A percentile compares a stretch with the other conserved stretches of the same genome.
Evolutionary conservation across 176 grass and related monocot genomes (phyloP).

Genomic region (Chrysopogon serrulatus): DNA sequence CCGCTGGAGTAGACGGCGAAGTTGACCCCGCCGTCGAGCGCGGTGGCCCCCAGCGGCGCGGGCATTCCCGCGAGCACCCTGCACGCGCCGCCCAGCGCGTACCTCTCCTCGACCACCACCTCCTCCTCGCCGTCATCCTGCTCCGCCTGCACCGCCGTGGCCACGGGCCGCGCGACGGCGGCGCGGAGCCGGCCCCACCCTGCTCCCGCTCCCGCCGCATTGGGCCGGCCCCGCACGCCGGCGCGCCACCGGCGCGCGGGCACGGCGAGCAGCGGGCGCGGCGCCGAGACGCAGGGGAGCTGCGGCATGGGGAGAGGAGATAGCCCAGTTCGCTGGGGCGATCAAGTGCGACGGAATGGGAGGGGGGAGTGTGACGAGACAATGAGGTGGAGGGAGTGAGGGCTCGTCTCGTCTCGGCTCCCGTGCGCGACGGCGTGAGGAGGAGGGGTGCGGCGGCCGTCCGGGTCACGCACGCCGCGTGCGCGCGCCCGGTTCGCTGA

Average conservation of each 20-base stretch:
- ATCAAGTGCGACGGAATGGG: background rate
- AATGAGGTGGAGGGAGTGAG: no score
- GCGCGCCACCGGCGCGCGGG: background rate
- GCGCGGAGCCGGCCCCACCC: background rate
- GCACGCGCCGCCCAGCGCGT: slow-evolving; percentile 36
- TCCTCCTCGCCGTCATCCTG: background rate
- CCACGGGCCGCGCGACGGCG: background rate
- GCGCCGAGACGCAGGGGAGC: slow-evolving; percentile 28
- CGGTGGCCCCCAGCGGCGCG: slow-evolving; percentile 65
- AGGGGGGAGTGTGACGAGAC: background rate
- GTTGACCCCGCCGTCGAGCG: slow-evolving; percentile 68
- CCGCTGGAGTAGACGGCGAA: slow-evolving; percentile 72
- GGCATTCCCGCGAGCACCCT: slow-evolving; percentile 70
- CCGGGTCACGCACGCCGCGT: background rate
- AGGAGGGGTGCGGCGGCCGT: background rate
- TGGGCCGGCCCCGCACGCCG: background rate
- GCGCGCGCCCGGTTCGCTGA: background rate
- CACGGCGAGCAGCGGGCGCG: slow-evolving; percentile 29
- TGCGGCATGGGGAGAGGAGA: background rate
- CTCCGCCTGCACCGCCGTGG: background rate
- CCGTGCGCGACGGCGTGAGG: background rate
- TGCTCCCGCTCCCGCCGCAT: background rate
- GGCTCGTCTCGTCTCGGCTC: background rate
- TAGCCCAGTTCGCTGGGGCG: background rate
- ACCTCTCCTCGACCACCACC: slow-evolving; percentile 23